These are phyloP conservation scores for Nannochloropsis oceanica DNA, from an alignment of 108 stramenopile genomes.

Conservation along the genomic window DNA sequence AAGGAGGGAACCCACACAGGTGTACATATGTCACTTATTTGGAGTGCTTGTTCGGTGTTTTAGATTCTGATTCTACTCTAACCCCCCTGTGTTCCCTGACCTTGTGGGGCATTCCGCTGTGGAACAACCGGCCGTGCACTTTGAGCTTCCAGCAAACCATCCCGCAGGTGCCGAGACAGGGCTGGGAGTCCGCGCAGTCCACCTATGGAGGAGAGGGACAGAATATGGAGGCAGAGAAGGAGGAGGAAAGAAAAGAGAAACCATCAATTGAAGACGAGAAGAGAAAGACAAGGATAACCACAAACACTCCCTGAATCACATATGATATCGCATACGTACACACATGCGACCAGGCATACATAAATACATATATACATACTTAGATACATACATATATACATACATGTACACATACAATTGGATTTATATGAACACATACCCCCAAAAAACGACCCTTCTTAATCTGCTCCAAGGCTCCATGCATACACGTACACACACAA, in stretches of 20 bases:
- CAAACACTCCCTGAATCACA: not conserved
- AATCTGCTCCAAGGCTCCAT: too few relatives aligned
- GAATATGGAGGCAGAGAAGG: too few relatives aligned
- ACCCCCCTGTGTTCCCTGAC: not conserved
- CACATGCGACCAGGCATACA: too few relatives aligned
- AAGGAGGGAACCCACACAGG: not conserved
- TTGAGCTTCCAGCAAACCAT: conserved; percentile 45
- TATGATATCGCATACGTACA: too few relatives aligned
- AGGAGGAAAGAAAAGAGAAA: too few relatives aligned
- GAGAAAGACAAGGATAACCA: not conserved
- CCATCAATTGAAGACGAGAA: not conserved
- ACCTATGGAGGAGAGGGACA: too few relatives aligned
- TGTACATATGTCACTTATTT: not conserved
- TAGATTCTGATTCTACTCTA: not conserved
- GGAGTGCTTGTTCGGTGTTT: not conserved
- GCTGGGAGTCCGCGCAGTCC: conserved; percentile 48
- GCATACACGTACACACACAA: too few relatives aligned
- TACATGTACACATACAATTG: too few relatives aligned
- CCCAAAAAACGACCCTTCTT: too few relatives aligned
- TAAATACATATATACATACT: too few relatives aligned
- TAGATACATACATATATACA: too few relatives aligned
- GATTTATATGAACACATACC: too few relatives aligned
- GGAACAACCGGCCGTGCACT: conserved; percentile 41
- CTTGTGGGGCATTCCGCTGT: conserved; percentile 45
- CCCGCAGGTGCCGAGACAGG: conserved; percentile 39